Evolutionary conservation across 1,139 yeast genomes (phyloP), one percentile per base, ranked within the genome.

Genomic region (Arxiozyma slooffiae): DNA sequence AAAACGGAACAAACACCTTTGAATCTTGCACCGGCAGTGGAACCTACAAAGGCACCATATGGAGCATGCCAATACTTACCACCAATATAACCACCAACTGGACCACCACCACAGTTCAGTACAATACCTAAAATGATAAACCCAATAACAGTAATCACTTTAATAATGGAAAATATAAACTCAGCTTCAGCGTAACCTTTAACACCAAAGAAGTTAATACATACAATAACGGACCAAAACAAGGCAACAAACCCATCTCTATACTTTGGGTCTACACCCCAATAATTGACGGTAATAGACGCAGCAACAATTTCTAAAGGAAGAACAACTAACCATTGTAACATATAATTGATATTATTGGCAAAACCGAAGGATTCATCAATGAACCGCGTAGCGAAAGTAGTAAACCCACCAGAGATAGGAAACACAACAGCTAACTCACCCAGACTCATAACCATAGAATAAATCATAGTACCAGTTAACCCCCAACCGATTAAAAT

Each of bases 321-420:
- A 52, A 83, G 65, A 30, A 81, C 81, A 48, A 82, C 76, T 38
- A 82, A 72, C 89, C 89, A 82, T 67, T 81, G 83, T 53, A 83
- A 61, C 54, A 83, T 81, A 62, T 84, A 84, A 66, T 81, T 81
- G 78, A 82, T 80, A 40, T 85, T 87, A 72, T 77, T 77, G 41
- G 87, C 85, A 64, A 85, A 86, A 49, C 90, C 90, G 75, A 84
- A 79, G 14, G 86, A 76, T 7, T 84, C 81, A 58, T 81, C 85
- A 46, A 82, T 72, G 59, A 84, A 84, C 56, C 86, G 72, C 4
- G 84, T 76, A 49, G 85, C 78, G 59, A 78, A 81, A 26, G 84
- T 80, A 46, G 83, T 80, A 64, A 82, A 83, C 16, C 88, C 82
- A 61, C 90, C 90, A 26, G 83, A 72, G 42, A 82, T 80, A 3